Conservation (phyloP, 257 asterid species). For the Ophiorrhiza pumila region DNA sequence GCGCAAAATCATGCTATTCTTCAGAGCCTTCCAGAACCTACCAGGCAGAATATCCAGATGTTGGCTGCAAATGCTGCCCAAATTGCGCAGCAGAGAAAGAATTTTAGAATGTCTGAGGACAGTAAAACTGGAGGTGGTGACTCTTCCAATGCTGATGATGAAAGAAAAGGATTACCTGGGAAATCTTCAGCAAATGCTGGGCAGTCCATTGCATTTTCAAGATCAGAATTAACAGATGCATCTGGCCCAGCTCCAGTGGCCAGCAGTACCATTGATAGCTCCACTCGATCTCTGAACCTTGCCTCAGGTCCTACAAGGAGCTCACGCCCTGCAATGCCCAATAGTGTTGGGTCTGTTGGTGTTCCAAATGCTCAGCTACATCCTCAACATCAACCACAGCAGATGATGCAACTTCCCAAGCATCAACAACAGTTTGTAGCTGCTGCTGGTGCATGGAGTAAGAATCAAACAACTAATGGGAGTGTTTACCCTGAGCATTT, state of each 20-base stretch:
- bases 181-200: constrained; percentile 40
- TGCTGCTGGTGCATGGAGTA: constrained; percentile 39
- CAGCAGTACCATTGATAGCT: constrained; percentile 55
- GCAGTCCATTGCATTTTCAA: constrained; percentile 74
- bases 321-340: constrained; percentile 42
- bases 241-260: constrained; percentile 35
- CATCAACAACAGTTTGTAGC: constrained; percentile 43
- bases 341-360: constrained; percentile 32
- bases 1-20: constrained; percentile 72
- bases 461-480: constrained; percentile 48
- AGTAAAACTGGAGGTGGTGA: constrained; percentile 51
- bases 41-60: constrained; percentile 66
- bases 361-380: constrained; percentile 52
- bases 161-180: constrained; percentile 47
- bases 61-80: constrained; percentile 57
- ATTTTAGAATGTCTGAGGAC: constrained; percentile 58
- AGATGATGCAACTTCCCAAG: constrained; percentile 44
- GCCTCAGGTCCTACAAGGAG: constrained; percentile 41
- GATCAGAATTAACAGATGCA: constrained; percentile 54
- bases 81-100: constrained; percentile 53
- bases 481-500: constrained; percentile 58
- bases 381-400: constrained; percentile 44
- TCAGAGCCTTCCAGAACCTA: constrained; percentile 59
- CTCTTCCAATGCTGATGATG: constrained; percentile 50
- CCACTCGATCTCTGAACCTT: constrained; percentile 36